Base-by-base conservation (phyloP, 306 rosid species). In the Cucumis cinereus region DNA sequence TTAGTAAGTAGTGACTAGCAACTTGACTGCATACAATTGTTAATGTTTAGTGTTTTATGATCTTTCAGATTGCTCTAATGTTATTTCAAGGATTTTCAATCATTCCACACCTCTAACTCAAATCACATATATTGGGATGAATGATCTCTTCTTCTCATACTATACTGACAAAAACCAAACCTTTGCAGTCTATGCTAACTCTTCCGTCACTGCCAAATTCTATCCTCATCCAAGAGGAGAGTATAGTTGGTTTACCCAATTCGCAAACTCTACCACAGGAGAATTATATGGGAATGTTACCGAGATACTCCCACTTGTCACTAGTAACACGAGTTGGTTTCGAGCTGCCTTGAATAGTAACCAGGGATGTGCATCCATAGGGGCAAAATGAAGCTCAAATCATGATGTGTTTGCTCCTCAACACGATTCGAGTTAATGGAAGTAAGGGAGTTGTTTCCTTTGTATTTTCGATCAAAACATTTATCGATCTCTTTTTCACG, bases 61-160 rank as follows among this genome's bases (percentile, higher is more conserved):
- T 40, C 12, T 60, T 77, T 55, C 67, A 88, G 89, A 81, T 86
- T 76, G 88, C 92, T 75, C 90, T 87, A 5, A 33, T 78, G 35
- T 70, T 88, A 64, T 88, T 83, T 84, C 66, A 84, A 79, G 86
- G 88, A 69, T 75, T 79, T 66, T 73, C 77, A 80, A 81, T 80
- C 8, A 55, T 86, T 76, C 90, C 90, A 43, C 43, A 81, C 76
- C n/a, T n/a, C n/a, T 86, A 36, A 52, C 85, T 16, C 80, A 84
- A 80, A 81, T 88, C 67, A 84, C 90, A 10, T 88, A 86, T 74
- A 86, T 81, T 17, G 85, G 84, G 24, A 56, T 26, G 52, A 86
- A 86, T 33, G 92, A 87, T 57, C 69, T 77, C 2, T 81, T 86
- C 83, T 84, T 84, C 84, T 84, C 86, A 35, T 86, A 83, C 77